Evolutionary conservation across 768 basidiomycete species (phyloP), one percentile per base, ranked within the genome.

Genomic region (Russula dissimulans): DNA sequence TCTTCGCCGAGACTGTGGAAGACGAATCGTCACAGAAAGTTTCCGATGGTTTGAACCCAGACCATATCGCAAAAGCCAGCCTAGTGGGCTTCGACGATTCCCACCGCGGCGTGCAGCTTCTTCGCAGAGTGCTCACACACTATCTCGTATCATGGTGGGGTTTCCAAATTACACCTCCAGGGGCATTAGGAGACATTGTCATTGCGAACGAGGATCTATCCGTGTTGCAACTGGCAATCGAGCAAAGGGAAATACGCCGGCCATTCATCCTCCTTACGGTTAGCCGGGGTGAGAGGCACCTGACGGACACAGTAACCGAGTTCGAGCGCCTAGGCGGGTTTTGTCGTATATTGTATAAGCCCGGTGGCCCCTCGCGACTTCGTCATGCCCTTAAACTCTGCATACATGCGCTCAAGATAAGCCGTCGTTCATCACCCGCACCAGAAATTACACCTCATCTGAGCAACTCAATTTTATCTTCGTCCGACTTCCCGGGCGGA

Each of bases 341-440:
- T 71, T 92, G 89, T 71, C 85, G 89, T n/a, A 77, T 92, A 26
- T 73, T 95, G 12, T 89, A 86, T 79, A 97, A 97, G 70, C 94
- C 94, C 10, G 85, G 85, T 29, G 91, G 93, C 3, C 94, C 94
- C 3, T 81, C 82, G 46, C 82, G 86, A 22, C 78, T 95, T 57
- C 79, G 84, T 31, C 70, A 78, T 5, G 79, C 84, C 26, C 74
- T 95, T 60, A 85, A 84, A 67, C 79, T 86, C 10, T 80, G 81
- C 69, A 59, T 86, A 29, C 79, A 84, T 68, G 76, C 79, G 5
- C 72, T 82, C 48, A 80, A 77, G 50, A 82, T 85, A 46, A 74
- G 76, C 61, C 59, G 68, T 36, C 65, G 59, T 5, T 68, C 72
- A 60, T 71, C 75, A 32, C 71, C 71, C 41, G 51, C 50, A n/a